Evolutionary conservation across 1,139 yeast genomes (phyloP).

Genomic region (Blastobotrys persicus): DNA sequence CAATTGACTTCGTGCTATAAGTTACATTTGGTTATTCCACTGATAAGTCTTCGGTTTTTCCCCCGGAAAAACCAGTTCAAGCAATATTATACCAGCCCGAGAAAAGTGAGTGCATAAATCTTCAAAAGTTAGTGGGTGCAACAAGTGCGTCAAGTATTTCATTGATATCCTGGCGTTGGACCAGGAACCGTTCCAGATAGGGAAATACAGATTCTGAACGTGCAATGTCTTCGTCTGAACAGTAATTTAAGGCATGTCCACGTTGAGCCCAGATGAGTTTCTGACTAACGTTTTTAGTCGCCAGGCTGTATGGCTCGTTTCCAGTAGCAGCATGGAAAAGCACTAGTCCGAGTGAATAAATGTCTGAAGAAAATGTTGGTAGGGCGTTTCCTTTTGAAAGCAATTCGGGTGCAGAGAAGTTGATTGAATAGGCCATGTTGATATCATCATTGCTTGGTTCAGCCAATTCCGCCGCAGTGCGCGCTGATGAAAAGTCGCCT

Average conservation of each 20-base stretch:
- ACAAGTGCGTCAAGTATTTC: slow-evolving; percentile 7
- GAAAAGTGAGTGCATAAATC: not conserved
- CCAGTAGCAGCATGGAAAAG: slow-evolving; percentile 27
- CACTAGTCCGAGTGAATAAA: slow-evolving; percentile 27
- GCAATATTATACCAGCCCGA: not conserved
- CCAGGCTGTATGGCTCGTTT: slow-evolving; percentile 26
- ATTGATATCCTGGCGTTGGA: slow-evolving; percentile 15
- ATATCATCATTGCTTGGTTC: not conserved
- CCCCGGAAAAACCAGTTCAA: not conserved
- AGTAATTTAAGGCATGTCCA: slow-evolving; percentile 24
- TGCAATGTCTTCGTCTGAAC: slow-evolving; percentile 22
- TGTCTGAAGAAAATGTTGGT: slow-evolving; percentile 25
- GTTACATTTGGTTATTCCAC: too few relatives aligned
- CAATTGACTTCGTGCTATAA: too few relatives aligned
- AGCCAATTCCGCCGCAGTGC: slow-evolving; percentile 7
- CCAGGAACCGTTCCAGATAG: slow-evolving; percentile 18
- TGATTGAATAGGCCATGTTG: slow-evolving; percentile 21
- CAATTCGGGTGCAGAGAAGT: slow-evolving; percentile 29
- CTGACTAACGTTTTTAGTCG: slow-evolving; percentile 25
- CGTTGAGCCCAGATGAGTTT: slow-evolving; percentile 28
- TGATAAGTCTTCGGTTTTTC: not conserved
- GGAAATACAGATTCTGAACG: slow-evolving; percentile 19
- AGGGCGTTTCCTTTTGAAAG: slow-evolving; percentile 11
- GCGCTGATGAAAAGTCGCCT: slow-evolving; percentile 30
- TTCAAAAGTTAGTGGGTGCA: not conserved